Evolutionary conservation across 192 early-diverging fungal species (phyloP).

Genomic region (Pilaira anomala): DNA sequence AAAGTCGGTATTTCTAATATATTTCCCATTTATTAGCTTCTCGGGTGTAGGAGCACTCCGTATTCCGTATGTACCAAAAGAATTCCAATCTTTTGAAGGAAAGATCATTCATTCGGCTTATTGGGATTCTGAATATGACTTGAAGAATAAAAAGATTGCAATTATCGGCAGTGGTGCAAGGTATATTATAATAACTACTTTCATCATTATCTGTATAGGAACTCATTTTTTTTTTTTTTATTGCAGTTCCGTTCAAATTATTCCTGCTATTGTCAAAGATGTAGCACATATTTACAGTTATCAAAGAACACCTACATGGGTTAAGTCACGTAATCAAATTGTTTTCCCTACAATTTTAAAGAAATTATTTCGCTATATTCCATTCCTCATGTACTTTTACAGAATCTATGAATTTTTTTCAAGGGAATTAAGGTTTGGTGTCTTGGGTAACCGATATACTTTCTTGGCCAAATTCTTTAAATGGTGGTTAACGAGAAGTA

Average conservation of each 20-base stretch:
- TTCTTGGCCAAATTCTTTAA: neutral
- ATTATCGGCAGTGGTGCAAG: conserved; percentile 49
- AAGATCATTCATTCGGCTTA: conserved; percentile 49
- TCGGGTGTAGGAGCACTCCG: conserved; percentile 48
- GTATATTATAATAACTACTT: conserved; percentile 28
- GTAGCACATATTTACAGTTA: conserved; percentile 42
- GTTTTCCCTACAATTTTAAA: conserved; percentile 35
- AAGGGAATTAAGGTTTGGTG: neutral
- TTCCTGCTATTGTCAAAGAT: conserved; percentile 44
- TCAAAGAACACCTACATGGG: conserved; percentile 51
- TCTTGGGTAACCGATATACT: neutral
- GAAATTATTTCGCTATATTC: conserved; percentile 40
- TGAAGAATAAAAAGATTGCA: conserved; percentile 45
- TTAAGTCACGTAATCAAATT: conserved; percentile 35
- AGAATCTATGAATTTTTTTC: conserved; percentile 8
- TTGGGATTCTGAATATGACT: conserved; percentile 44
- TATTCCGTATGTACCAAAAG: conserved; percentile 45
- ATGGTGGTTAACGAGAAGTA: neutral
- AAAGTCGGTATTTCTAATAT: neutral
- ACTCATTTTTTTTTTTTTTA: too few relatives aligned
- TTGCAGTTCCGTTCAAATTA: conserved; percentile 45
- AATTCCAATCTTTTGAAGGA: conserved; percentile 51
- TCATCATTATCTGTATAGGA: too few relatives aligned
- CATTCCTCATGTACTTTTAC: conserved; percentile 35
- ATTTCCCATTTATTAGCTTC: conserved; percentile 34